A percentile compares a stretch with the other conserved stretches of the same genome.
These are phyloP conservation scores for Gossypium australe DNA, from an alignment of 345 rosid species.

Conservation along the genomic window DNA sequence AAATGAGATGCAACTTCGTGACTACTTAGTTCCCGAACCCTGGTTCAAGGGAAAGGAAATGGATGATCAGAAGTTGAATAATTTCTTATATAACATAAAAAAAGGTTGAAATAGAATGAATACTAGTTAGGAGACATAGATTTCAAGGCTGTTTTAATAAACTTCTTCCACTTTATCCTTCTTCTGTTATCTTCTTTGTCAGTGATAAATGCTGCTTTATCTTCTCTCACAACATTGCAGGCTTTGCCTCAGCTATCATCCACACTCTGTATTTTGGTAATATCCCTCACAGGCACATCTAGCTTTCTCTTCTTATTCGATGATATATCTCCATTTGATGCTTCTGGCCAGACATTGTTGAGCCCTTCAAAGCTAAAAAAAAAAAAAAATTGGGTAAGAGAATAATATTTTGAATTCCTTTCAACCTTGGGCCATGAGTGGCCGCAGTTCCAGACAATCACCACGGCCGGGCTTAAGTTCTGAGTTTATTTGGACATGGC, in stretches of 20 bases:
- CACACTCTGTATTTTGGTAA: conserved; percentile 1
- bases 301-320: conserved; percentile 54
- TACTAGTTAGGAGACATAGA: conserved; percentile 33
- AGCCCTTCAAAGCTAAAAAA: no score
- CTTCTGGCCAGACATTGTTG: not conserved
- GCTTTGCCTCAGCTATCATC: conserved; percentile 17
- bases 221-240: conserved; percentile 13
- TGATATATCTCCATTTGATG: conserved; percentile 29
- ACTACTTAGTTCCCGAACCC: not conserved
- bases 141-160: conserved; percentile 61
- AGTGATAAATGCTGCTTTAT: conserved; percentile 10
- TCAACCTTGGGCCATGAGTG: no score
- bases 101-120: not conserved
- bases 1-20: not conserved
- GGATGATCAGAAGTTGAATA: no score
- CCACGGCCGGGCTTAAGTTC: no score
- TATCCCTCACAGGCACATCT: conserved; percentile 26
- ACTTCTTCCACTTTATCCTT: conserved; percentile 78
- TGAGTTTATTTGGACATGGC: conserved; percentile 3
- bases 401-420: no score
- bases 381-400: no score
- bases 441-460: no score
- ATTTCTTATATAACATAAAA: not conserved
- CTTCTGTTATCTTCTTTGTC: conserved; percentile 29
- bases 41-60: no score